These are phyloP conservation scores for Glebionis coronaria DNA, from an alignment of 129 eudicot genomes.

Conservation along the genomic window DNA sequence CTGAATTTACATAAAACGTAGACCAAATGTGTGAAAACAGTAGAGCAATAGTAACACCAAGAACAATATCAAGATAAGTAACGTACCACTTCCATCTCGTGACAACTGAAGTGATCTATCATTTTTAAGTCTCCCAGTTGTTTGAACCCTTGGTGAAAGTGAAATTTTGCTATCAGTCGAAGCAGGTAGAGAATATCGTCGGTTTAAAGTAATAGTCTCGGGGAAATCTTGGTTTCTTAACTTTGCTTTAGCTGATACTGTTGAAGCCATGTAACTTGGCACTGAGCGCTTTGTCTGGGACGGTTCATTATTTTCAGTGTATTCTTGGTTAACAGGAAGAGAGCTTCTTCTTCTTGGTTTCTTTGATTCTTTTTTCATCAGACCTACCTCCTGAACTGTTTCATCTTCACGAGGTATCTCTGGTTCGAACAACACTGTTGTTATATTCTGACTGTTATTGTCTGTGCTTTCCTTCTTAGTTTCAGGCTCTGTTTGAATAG, in stretches of 20 bases:
- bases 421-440: neutral
- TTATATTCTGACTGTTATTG: constrained; percentile 3
- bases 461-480: constrained; percentile 14
- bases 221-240: constrained; percentile 41
- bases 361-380: constrained; percentile 28
- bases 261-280: constrained; percentile 66
- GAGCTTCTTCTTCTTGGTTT: constrained; percentile 36
- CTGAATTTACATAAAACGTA: constrained; percentile 23
- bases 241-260: constrained; percentile 67
- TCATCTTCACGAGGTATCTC: constrained; percentile 8
- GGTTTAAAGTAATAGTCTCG: constrained; percentile 30
- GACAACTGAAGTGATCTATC: constrained; percentile 42
- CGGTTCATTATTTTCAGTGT: constrained; percentile 26
- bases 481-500: constrained; percentile 19
- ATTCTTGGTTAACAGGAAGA: constrained; percentile 39
- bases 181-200: constrained; percentile 53
- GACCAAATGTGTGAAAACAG: neutral
- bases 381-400: constrained; percentile 7
- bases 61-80: neutral
- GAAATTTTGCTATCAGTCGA: constrained; percentile 26
- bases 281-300: constrained; percentile 30
- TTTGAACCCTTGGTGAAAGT: constrained; percentile 39
- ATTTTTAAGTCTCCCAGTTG: constrained; percentile 34
- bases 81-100: constrained; percentile 43
- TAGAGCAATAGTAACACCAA: neutral